Base-by-base conservation (phyloP, 1,284 basidiomycete species). In the Papiliotrema laurentii region DNA sequence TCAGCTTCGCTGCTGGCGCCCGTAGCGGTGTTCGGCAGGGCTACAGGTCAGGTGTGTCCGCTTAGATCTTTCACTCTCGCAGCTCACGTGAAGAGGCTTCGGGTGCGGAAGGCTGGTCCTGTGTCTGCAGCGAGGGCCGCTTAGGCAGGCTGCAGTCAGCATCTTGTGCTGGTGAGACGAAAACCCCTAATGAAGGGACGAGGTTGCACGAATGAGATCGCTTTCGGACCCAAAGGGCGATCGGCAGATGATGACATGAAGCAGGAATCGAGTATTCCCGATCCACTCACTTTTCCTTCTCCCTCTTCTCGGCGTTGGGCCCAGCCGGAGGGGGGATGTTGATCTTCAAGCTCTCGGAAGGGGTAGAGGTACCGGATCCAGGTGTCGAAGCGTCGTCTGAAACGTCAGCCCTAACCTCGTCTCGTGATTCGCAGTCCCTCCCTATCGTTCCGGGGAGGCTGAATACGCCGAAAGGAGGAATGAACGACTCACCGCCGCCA, bases 281-380 rank as follows among this genome's bases (percentile, higher is more conserved):
- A n/a, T n/a, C 27, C 14, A 56, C 64, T 59, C 47, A 66, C 67
- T 66, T 64, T 34, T 68, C 68, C 57, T 64, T 69, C 37, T 66
- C 67, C 63, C 83, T 83, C 43, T 76, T 78, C 22, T 76, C 63
- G 74, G 46, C 75, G 69, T 43, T 72, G 59, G 45, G 74, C 62
- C 43, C 72, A 38, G 66, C 50, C 19, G 73, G 73, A 58, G 83
- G 83, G 14, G 89, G 89, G 54, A 92, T 91, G 56, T 85, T 79
- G 67, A 92, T 89, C 28, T 83, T 86, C 55, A 92, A 79, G 21
- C 53, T 46, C 45, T 57, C 34, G 4, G 59, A 52, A 11, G 57
- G 39, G 11, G 60, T 62, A 18, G 65, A 62, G 10, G 55, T 58
- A 39, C 49, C 37, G 36, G 48, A 45, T 11, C 50, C 53, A n/a